Conservation (phyloP, 2,329 filamentous ascomycete species). For the Aspergillus candidus region DNA sequence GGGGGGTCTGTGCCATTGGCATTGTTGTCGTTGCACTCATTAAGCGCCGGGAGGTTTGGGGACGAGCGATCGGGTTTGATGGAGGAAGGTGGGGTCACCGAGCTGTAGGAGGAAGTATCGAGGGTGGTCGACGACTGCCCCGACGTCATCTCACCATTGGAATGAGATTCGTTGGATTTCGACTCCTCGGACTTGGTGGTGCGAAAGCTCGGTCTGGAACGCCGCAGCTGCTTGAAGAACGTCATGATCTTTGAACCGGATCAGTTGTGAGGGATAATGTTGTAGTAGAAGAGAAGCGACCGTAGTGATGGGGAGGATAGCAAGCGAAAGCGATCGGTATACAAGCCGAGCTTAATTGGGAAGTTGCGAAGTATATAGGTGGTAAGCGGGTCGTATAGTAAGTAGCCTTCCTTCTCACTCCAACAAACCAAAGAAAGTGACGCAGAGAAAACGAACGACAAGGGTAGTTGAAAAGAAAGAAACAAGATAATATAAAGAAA, state of each 20-base stretch:
- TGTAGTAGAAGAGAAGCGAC: neutral
- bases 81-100: conserved; percentile 69
- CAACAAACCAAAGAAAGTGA: conserved; percentile 1
- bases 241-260: conserved; percentile 35
- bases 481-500: conserved; percentile 3
- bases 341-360: neutral
- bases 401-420: too few relatives aligned
- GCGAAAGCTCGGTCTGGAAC: conserved; percentile 68
- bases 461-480: conserved; percentile 7
- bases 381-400: neutral
- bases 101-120: conserved; percentile 54
- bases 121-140: conserved; percentile 59
- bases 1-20: conserved; percentile 22
- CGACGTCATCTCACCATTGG: conserved; percentile 54
- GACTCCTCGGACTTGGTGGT: conserved; percentile 43
- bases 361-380: conserved; percentile 8
- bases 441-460: conserved; percentile 3
- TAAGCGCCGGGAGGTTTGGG: conserved; percentile 50
- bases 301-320: neutral
- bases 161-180: conserved; percentile 36
- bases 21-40: conserved; percentile 46
- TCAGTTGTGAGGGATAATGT: neutral
- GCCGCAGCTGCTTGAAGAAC: conserved; percentile 71
- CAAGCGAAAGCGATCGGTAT: conserved; percentile 2
- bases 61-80: conserved; percentile 60